Percentiles rank a stretch among this genome's conserved stretches.
Evolutionary conservation across 2,329 filamentous ascomycete species (phyloP).

Genomic region (Scorias spongiosa): DNA sequence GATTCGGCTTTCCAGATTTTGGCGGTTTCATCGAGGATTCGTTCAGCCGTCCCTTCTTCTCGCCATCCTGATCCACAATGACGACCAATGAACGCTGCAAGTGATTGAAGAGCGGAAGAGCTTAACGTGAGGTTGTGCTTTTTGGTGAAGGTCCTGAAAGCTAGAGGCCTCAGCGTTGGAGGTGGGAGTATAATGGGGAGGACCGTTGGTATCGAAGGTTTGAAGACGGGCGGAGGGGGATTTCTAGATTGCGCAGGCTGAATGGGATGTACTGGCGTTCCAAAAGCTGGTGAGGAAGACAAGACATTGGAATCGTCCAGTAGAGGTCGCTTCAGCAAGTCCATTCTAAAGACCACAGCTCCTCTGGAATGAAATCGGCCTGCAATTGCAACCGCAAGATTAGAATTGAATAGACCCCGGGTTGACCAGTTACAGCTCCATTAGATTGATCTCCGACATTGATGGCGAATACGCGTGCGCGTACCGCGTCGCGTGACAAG

Average conservation of each 20-base stretch:
- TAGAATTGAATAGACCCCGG: too few relatives aligned
- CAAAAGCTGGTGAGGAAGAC: constrained; percentile 81
- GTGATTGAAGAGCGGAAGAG: constrained; percentile 66
- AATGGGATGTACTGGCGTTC: constrained; percentile 68
- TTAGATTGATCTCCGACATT: too few relatives aligned
- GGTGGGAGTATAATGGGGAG: constrained; percentile 82
- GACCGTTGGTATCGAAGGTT: constrained; percentile 44
- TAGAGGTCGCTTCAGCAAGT: constrained; percentile 7
- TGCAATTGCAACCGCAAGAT: too few relatives aligned
- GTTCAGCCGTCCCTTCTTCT: constrained; percentile 84
- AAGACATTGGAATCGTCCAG: constrained; percentile 38
- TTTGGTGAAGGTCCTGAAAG: constrained; percentile 92
- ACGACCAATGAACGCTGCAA: constrained; percentile 80
- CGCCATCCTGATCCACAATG: constrained; percentile 95
- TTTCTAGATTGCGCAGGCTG: constrained; percentile 21
- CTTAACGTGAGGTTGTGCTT: constrained; percentile 91
- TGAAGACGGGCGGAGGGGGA: constrained; percentile 35
- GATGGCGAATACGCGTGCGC: constrained; percentile 1
- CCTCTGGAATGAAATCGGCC: too few relatives aligned
- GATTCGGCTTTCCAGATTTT: constrained; percentile 82
- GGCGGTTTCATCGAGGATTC: constrained; percentile 80
- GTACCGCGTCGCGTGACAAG: neutral
- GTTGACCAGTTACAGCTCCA: too few relatives aligned
- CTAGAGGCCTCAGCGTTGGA: constrained; percentile 71
- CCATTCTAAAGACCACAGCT: constrained; percentile 7